A percentile compares a stretch with the other conserved stretches of the same genome.
Evolutionary conservation across 345 rosid species (phyloP).

Genomic region (Mangifera indica): DNA sequence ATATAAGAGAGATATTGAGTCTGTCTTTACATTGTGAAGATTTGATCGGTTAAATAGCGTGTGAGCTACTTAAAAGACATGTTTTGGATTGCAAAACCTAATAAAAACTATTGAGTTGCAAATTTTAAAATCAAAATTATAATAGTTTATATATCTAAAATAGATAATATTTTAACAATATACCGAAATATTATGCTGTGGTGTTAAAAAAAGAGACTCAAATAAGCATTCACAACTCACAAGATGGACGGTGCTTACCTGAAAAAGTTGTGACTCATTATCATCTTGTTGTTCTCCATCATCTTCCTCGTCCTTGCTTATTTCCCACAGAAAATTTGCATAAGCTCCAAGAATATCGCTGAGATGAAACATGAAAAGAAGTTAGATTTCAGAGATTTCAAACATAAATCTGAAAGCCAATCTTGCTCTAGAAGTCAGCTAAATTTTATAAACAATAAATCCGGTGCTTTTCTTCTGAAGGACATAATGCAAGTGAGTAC

Average conservation of each 20-base stretch:
- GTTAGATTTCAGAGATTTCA: neutral
- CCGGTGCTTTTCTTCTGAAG: neutral
- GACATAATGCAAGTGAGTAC: neutral
- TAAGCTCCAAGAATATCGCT: conserved; percentile 75
- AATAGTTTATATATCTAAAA: too few species aligned
- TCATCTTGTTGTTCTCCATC: conserved; percentile 22
- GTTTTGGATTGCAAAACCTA: too few species aligned
- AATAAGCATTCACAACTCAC: neutral
- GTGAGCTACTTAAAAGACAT: too few species aligned
- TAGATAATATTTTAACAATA: too few species aligned
- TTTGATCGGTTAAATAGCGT: too few species aligned
- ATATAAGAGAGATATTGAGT: too few species aligned
- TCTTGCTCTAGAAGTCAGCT: neutral
- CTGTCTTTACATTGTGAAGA: too few species aligned
- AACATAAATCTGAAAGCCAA: neutral
- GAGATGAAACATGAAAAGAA: conserved; percentile 22
- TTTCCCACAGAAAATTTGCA: conserved; percentile 85
- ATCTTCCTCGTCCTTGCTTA: conserved; percentile 43
- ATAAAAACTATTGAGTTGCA: too few species aligned
- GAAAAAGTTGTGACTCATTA: conserved; percentile 36
- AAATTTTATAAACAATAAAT: neutral
- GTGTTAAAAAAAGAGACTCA: neutral
- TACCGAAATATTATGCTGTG: too few species aligned
- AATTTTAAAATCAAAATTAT: too few species aligned
- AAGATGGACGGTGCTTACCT: neutral